Percentiles rank a stretch among this genome's conserved stretches.
Conservation (phyloP, 179 eudicot genomes). For the Silene noctiflora region DNA sequence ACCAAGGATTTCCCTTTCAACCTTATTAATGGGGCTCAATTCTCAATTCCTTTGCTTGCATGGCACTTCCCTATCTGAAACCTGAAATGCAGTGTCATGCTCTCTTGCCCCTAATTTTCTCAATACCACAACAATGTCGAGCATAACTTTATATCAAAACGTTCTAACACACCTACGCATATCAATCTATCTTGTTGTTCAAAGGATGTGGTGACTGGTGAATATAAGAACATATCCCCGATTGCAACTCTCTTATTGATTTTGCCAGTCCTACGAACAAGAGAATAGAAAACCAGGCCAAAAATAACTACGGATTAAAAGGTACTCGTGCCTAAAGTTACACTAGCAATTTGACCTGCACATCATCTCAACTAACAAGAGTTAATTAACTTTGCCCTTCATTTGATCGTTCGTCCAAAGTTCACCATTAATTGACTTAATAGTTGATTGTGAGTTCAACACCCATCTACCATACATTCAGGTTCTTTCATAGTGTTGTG, state of each 20-base stretch:
- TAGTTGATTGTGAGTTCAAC: too few species aligned
- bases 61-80: neutral
- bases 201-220: neutral
- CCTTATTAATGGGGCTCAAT: too few species aligned
- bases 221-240: neutral
- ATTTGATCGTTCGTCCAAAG: too few species aligned
- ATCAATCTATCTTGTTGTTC: too few species aligned
- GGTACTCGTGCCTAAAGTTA: too few species aligned
- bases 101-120: conserved; percentile 1
- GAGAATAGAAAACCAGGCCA: neutral
- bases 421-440: too few species aligned
- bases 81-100: too few species aligned
- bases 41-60: too few species aligned
- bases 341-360: too few species aligned
- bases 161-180: neutral
- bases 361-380: too few species aligned
- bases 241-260: neutral
- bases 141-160: neutral
- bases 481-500: neutral
- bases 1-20: too few species aligned
- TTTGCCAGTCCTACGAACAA: neutral
- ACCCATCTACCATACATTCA: neutral
- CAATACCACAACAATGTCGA: neutral
- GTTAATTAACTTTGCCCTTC: too few species aligned
- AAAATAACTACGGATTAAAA: neutral